phyloP scores from a whole-genome alignment of 2,329 filamentous ascomycete genomes.

The Epicoccum sorghinum region DNA sequence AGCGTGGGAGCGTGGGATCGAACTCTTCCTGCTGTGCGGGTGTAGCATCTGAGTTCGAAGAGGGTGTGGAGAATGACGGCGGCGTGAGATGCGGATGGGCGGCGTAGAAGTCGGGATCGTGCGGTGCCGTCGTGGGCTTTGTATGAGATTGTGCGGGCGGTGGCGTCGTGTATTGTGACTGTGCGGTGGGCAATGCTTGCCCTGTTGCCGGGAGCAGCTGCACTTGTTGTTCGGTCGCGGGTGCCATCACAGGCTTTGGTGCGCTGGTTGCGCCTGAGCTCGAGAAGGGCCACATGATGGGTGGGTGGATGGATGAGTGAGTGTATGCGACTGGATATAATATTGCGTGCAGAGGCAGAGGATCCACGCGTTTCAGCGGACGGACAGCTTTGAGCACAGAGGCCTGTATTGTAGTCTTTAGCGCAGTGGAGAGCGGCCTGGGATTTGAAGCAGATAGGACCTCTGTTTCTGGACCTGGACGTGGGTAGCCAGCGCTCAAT shows the following conservation, averaged over 20 bases:
- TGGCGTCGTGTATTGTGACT: slow-evolving; percentile 24
- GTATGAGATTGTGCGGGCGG: slow-evolving; percentile 22
- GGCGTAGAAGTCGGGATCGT: slow-evolving; percentile 60
- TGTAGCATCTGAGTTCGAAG: slow-evolving; percentile 10
- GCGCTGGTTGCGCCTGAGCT: slow-evolving; percentile 19
- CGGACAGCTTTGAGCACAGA: too few relatives aligned
- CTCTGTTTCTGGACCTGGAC: too few relatives aligned
- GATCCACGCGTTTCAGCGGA: too few relatives aligned
- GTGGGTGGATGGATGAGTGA: neutral
- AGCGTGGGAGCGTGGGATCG: slow-evolving; percentile 66
- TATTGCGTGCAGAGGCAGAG: too few relatives aligned
- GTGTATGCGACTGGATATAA: neutral
- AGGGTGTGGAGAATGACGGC: slow-evolving; percentile 20
- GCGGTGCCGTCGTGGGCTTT: slow-evolving; percentile 47
- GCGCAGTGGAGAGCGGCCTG: neutral
- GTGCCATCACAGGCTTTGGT: slow-evolving; percentile 15
- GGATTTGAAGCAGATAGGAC: too few relatives aligned
- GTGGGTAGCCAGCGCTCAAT: neutral
- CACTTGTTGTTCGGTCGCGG: slow-evolving; percentile 11
- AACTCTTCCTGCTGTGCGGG: slow-evolving; percentile 8
- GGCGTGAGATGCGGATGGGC: slow-evolving; percentile 58
- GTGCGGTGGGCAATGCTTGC: slow-evolving; percentile 22
- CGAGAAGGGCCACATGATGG: slow-evolving; percentile 33
- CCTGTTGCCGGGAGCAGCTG: slow-evolving; percentile 17
- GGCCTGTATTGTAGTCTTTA: too few relatives aligned